These are phyloP conservation scores for Botrytis elliptica DNA, from an alignment of 2,329 filamentous ascomycete genomes.

Conservation along the genomic window DNA sequence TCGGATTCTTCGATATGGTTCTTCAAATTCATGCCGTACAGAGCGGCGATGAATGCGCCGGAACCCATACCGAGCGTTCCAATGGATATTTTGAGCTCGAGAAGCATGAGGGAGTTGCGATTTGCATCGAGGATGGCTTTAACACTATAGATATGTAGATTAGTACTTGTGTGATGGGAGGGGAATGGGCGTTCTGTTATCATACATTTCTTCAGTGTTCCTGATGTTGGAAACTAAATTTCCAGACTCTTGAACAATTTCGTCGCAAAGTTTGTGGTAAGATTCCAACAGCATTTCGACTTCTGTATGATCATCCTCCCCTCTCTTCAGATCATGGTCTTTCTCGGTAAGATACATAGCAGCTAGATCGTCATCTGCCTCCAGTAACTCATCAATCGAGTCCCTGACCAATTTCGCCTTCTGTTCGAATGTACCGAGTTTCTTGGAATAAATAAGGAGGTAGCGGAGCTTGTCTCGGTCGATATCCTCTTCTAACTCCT, in stretches of 20 bases:
- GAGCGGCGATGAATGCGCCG: constrained; percentile 91
- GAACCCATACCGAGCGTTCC: constrained; percentile 91
- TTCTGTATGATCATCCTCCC: constrained; percentile 88
- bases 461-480: constrained; percentile 90
- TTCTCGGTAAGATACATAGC: constrained; percentile 97
- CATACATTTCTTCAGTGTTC: constrained; percentile 97
- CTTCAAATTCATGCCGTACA: constrained; percentile 99
- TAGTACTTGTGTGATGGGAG: background rate
- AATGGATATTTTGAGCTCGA: constrained; percentile 95
- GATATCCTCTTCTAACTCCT: constrained; percentile 93
- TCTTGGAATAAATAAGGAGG: constrained; percentile 90
- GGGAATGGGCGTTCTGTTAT: constrained; percentile 21
- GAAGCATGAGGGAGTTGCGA: constrained; percentile 94
- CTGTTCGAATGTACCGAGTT: constrained; percentile 94
- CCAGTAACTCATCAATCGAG: constrained; percentile 90
- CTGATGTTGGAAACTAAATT: constrained; percentile 92
- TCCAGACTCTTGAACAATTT: constrained; percentile 93
- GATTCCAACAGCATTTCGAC: constrained; percentile 96
- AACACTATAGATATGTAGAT: constrained; percentile 55
- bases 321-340: constrained; percentile 66
- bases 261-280: constrained; percentile 96
- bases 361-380: constrained; percentile 92
- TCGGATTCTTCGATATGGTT: constrained; percentile 97
- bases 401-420: constrained; percentile 92
- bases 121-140: constrained; percentile 98